Percentiles rank a stretch among this genome's conserved stretches.
phyloP scores from a whole-genome alignment of 140 eudicot genomes.

The Anethum foeniculum region DNA sequence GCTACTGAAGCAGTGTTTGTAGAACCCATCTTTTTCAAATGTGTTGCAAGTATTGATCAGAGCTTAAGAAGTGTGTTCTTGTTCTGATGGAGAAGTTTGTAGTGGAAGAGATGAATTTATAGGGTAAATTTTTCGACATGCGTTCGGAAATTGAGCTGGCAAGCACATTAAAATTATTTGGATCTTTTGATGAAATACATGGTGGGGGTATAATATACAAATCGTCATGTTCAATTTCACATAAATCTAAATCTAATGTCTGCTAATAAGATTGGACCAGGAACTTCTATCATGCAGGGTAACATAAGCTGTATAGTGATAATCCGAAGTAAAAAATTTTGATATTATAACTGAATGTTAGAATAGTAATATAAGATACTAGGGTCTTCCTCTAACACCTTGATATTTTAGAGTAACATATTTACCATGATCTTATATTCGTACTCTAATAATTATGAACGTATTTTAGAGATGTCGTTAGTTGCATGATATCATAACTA shows the following conservation, averaged over 20 bases:
- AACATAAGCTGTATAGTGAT: too few species aligned
- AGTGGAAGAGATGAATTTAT: constrained; percentile 10
- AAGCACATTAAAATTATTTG: background rate
- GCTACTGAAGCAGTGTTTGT: constrained; percentile 20
- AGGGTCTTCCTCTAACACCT: too few species aligned
- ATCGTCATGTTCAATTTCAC: background rate
- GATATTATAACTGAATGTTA: too few species aligned
- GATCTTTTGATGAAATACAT: background rate
- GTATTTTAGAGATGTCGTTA: too few species aligned
- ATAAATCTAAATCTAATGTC: background rate
- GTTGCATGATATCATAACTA: too few species aligned
- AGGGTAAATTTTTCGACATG: background rate
- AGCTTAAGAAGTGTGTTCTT: background rate
- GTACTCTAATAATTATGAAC: too few species aligned
- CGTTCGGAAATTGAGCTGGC: constrained; percentile 15
- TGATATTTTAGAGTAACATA: too few species aligned
- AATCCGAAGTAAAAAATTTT: too few species aligned
- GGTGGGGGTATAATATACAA: background rate
- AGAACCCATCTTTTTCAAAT: constrained; percentile 27
- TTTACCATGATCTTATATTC: too few species aligned
- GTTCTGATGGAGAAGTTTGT: background rate
- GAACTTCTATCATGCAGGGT: background rate
- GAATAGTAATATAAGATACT: too few species aligned
- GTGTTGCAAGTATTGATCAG: background rate
- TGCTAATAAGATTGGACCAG: background rate